Percentiles rank a stretch among this genome's conserved stretches.
phyloP scores from a whole-genome alignment of 257 asterid species.

The Solanum phureja region DNA sequence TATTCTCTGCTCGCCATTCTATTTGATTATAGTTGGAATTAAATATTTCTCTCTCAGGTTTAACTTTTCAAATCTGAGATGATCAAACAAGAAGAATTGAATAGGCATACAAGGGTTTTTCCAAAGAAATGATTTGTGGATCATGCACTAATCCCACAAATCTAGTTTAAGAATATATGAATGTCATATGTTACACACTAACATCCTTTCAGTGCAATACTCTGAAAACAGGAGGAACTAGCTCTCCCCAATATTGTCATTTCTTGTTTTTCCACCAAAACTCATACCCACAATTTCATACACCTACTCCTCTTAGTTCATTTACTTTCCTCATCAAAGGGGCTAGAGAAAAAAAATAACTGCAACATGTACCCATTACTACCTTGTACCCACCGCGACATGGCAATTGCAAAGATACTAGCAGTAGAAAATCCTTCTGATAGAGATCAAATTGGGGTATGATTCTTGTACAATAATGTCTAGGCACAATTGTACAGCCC shows the following conservation, averaged over 20 bases:
- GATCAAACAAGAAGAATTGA: not conserved
- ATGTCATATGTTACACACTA: not conserved
- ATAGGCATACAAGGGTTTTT: not conserved
- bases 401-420: not conserved
- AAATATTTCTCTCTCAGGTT: slow-evolving; percentile 15
- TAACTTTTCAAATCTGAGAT: not conserved
- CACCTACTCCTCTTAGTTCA: not conserved
- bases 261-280: not conserved
- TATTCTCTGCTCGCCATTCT: not conserved
- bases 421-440: not conserved
- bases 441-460: not conserved
- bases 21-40: not conserved
- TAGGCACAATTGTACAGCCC: not conserved
- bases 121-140: not conserved
- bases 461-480: not conserved
- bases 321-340: not conserved
- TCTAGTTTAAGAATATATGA: not conserved
- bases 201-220: not conserved
- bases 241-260: not conserved
- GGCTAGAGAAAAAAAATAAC: not conserved
- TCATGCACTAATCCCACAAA: not conserved
- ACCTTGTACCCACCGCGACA: not conserved
- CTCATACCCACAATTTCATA: not conserved
- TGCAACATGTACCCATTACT: not conserved
- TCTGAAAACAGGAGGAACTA: not conserved